Evolutionary conservation across 1,284 basidiomycete genomes (phyloP).

Genomic region (Grifola frondosa): DNA sequence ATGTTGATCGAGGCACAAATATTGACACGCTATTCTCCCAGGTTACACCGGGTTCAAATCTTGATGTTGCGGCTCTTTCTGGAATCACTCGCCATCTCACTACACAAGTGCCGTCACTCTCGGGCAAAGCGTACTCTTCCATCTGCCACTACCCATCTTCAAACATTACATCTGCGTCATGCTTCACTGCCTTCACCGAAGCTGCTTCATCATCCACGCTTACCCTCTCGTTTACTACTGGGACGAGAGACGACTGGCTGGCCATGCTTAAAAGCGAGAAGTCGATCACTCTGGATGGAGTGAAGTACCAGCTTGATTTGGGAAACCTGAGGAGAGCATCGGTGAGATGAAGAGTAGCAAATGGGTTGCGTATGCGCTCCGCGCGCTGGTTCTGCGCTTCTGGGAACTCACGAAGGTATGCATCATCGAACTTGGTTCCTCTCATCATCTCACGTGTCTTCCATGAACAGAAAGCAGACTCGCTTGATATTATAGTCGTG

Average conservation of each 20-base stretch:
- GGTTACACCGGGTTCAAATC: no score
- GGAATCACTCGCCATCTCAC: constrained; percentile 51
- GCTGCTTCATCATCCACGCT: constrained; percentile 45
- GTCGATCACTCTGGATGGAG: constrained; percentile 39
- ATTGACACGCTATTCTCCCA: no score
- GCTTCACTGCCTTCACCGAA: constrained; percentile 41
- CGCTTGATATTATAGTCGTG: constrained; percentile 93
- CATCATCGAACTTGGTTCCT: constrained; percentile 4
- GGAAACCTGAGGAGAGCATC: constrained; percentile 46
- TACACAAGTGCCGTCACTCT: constrained; percentile 38
- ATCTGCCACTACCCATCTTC: constrained; percentile 29
- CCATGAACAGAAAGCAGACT: constrained; percentile 77
- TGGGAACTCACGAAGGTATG: constrained; percentile 82
- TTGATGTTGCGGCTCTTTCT: constrained; percentile 29
- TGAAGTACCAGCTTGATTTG: constrained; percentile 43
- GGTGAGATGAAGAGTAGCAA: constrained; percentile 72
- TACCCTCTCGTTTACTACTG: constrained; percentile 58
- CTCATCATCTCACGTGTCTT: not conserved
- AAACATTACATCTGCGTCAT: constrained; percentile 30
- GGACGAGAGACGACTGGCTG: constrained; percentile 50
- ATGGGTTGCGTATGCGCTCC: constrained; percentile 85
- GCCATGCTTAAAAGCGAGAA: constrained; percentile 41
- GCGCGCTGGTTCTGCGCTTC: constrained; percentile 81
- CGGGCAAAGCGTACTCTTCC: constrained; percentile 35
- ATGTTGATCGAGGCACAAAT: not conserved